phyloP scores from a whole-genome alignment of 139 green algal species.

The Zygnema circumcarinatum region DNA sequence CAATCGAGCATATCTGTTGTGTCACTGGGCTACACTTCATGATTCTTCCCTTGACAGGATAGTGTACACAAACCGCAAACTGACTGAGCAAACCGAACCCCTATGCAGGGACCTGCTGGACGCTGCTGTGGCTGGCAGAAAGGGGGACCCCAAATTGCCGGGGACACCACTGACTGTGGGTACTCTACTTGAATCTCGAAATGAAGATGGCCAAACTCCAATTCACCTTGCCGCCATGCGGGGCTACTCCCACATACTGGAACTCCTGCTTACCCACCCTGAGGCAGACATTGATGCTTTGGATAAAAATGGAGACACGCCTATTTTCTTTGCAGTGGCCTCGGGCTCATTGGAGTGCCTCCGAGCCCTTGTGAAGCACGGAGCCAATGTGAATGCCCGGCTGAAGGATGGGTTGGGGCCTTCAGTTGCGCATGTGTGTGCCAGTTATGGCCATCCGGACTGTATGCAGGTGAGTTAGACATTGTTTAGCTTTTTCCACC shows the following conservation, averaged over 20 bases:
- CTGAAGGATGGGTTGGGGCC: slow-evolving; percentile 33
- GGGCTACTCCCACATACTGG: slow-evolving; percentile 23
- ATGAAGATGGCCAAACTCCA: slow-evolving; percentile 36
- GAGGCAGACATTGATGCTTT: slow-evolving; percentile 35
- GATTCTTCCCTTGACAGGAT: no score
- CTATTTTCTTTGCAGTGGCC: slow-evolving; percentile 27
- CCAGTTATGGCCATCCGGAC: slow-evolving; percentile 36
- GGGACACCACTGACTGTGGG: background rate
- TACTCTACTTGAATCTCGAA: slow-evolving; percentile 28
- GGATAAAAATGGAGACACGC: slow-evolving; percentile 39
- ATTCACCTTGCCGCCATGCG: slow-evolving; percentile 32
- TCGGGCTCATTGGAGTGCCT: slow-evolving; percentile 26
- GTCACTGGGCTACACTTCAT: no score
- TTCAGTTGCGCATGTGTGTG: slow-evolving; percentile 35
- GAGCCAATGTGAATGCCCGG: slow-evolving; percentile 35
- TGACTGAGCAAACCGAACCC: no score
- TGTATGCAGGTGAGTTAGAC: slow-evolving; percentile 36
- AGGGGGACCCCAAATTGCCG: background rate
- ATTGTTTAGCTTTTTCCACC: background rate
- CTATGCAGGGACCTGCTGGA: background rate
- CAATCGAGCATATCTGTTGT: no score
- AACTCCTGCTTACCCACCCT: background rate
- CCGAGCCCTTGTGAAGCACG: slow-evolving; percentile 23
- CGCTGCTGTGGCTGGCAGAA: background rate
- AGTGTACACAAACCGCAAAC: no score